Percentiles rank a stretch among this genome's conserved stretches.
Evolutionary conservation across 176 grass and related monocot species (phyloP).

Genomic region (Eremochloa ophiuroides): DNA sequence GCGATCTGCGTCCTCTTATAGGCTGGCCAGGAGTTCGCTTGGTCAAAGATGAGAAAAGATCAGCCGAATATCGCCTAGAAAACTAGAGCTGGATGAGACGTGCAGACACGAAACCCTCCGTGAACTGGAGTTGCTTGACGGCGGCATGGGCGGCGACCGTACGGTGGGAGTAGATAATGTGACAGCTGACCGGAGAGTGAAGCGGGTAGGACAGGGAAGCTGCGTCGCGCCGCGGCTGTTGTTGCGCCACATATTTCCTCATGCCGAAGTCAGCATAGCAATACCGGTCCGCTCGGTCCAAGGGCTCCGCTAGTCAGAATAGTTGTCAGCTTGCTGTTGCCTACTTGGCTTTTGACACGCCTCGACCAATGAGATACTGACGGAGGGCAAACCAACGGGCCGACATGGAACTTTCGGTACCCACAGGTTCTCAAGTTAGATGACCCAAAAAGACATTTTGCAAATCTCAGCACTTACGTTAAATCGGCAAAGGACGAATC

Average conservation of each 20-base stretch:
- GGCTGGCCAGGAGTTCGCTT: neutral
- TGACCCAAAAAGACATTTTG: neutral
- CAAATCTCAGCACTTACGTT: neutral
- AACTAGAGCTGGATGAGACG: neutral
- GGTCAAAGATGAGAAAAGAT: neutral
- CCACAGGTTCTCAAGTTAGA: neutral
- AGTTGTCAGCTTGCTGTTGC: neutral
- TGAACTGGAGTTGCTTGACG: neutral
- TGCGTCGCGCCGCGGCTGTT: neutral
- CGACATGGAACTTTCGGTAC: neutral
- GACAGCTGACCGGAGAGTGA: neutral
- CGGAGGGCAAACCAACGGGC: neutral
- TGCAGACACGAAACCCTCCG: neutral
- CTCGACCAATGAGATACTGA: neutral
- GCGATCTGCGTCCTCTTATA: constrained; percentile 8
- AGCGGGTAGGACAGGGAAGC: neutral
- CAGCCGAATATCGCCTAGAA: neutral
- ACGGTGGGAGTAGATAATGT: neutral
- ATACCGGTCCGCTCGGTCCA: neutral
- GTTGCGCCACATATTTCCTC: neutral
- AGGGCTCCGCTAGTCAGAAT: constrained; percentile 4
- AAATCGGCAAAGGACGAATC: neutral
- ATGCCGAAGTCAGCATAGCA: constrained; percentile 1
- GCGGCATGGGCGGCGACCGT: neutral
- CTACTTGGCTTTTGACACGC: constrained; percentile 6